A percentile compares a stretch with the other conserved stretches of the same genome.
phyloP scores from a whole-genome alignment of 2,329 filamentous ascomycete species.

The Trichothecium sympodiale region DNA sequence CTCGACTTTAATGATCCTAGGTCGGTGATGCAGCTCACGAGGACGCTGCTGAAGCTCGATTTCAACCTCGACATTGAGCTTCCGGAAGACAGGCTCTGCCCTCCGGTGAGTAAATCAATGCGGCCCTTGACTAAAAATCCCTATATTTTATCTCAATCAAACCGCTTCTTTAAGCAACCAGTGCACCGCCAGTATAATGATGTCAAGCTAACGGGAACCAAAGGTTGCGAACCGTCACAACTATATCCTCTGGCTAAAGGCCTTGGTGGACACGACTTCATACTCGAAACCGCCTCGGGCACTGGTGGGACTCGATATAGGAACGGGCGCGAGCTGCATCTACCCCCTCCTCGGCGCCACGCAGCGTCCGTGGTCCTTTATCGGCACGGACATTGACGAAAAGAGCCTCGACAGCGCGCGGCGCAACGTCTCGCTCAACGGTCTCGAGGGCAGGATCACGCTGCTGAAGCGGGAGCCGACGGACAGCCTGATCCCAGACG shows the following conservation, averaged over 20 bases:
- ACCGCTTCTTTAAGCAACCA: too few species aligned
- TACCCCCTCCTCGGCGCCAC: constrained; percentile 74
- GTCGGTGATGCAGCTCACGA: constrained; percentile 71
- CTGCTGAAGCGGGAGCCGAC: constrained; percentile 43
- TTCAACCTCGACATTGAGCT: constrained; percentile 63
- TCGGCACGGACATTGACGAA: constrained; percentile 69
- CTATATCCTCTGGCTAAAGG: constrained; percentile 83
- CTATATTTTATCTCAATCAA: too few species aligned
- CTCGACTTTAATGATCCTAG: constrained; percentile 73
- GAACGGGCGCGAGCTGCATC: constrained; percentile 83
- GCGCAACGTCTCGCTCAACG: constrained; percentile 57
- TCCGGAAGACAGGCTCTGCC: constrained; percentile 71
- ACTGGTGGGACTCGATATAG: constrained; percentile 69
- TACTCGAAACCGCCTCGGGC: constrained; percentile 36
- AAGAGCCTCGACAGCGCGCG: constrained; percentile 56
- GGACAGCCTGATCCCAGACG: constrained; percentile 49
- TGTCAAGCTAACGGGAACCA: too few species aligned
- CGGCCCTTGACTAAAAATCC: background rate
- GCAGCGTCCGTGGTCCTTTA: constrained; percentile 62
- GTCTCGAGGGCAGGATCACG: constrained; percentile 50
- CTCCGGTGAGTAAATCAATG: constrained; percentile 48
- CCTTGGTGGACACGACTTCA: constrained; percentile 61
- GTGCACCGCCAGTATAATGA: constrained; percentile 1
- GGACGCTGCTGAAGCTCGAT: constrained; percentile 62
- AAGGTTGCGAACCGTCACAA: constrained; percentile 62